Evolutionary conservation across 2,329 filamentous ascomycete genomes (phyloP).

Genomic region (Metarhizium humberi): DNA sequence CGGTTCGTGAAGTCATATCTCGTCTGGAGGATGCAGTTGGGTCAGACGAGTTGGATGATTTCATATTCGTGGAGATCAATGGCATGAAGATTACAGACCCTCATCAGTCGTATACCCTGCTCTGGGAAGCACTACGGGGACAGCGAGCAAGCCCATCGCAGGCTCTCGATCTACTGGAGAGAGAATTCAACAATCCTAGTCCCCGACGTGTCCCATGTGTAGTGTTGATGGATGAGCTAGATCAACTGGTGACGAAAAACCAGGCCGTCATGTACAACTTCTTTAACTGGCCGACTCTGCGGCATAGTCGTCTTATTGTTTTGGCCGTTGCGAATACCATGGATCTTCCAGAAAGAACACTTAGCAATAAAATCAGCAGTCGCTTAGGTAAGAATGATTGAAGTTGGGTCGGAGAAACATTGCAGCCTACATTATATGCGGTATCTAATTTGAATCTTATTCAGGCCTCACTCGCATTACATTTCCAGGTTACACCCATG

Average conservation of each 20-base stretch:
- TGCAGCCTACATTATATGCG: not conserved
- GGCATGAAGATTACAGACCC: conserved; percentile 99
- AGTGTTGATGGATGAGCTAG: conserved; percentile 95
- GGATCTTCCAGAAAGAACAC: conserved; percentile 90
- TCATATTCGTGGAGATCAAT: conserved; percentile 99
- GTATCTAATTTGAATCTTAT: not conserved
- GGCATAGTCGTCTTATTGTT: conserved; percentile 88
- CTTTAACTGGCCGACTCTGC: conserved; percentile 94
- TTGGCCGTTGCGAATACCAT: conserved; percentile 98
- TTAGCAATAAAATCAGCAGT: conserved; percentile 98
- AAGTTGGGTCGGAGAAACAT: not conserved
- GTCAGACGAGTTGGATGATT: conserved; percentile 90
- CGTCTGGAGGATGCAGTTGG: conserved; percentile 81
- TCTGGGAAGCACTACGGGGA: conserved; percentile 93
- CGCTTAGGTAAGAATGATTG: conserved; percentile 47
- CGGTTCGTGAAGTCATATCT: conserved; percentile 87
- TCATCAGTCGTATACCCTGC: conserved; percentile 86
- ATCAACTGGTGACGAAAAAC: conserved; percentile 95
- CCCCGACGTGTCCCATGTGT: conserved; percentile 90
- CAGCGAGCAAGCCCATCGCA: conserved; percentile 89
- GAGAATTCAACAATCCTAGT: conserved; percentile 86
- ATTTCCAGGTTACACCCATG: conserved; percentile 94
- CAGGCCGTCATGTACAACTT: conserved; percentile 99
- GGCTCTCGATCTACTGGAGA: conserved; percentile 80
- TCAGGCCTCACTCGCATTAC: conserved; percentile 80